Base-by-base conservation (phyloP, 1,139 yeast species). In the Saccharomycopsis phalli region DNA sequence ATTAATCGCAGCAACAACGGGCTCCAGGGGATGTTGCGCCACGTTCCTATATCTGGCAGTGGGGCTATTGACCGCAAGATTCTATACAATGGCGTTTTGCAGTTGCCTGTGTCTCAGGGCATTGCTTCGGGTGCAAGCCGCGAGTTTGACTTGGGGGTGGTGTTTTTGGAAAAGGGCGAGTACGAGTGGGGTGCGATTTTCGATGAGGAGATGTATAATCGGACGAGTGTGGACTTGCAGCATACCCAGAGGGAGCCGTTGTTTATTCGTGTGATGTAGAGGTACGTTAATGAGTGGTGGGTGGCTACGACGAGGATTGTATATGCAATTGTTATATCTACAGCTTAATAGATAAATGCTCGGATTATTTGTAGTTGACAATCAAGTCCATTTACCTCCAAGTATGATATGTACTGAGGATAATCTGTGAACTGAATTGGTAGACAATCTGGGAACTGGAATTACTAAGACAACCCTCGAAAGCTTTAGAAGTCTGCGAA, bases 101-200 rank as follows among this genome's bases (percentile, higher is more conserved):
- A 83, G 51, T 65, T 60, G 34, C 70, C 74, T 18, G 61, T 76
- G 1, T 58, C 57, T 2, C 50, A 60, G 0, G 53, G 57, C 2
- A 53, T 82, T 1, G 51, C 50, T 2, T 68, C 80, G 0, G 72
- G 73, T 0, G 66, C 60, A 20, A 53, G 63, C 0, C 44, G 58
- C 7, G 61, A 59, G 7, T 56, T 73, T 13, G 63, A 63, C 16
- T 53, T 77, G 38, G 78, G 84, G 4, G 70, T 79, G 42, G 69
- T 76, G 17, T 67, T 81, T 16, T 60, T 84, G 38, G 82, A 77
- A 40, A 67, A 69, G 32, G 95, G 94, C 1, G 81, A 76, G 42
- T 82, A 76, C 53, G 88, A 81, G 55, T 81, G 94, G 86, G 83
- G 87, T 0, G 70, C 76, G 0, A 59, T 81, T 2, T 65, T 82